phyloP scores from a whole-genome alignment of 495 filamentous ascomycete genomes.

The Aspergillus saccharolyticus region DNA sequence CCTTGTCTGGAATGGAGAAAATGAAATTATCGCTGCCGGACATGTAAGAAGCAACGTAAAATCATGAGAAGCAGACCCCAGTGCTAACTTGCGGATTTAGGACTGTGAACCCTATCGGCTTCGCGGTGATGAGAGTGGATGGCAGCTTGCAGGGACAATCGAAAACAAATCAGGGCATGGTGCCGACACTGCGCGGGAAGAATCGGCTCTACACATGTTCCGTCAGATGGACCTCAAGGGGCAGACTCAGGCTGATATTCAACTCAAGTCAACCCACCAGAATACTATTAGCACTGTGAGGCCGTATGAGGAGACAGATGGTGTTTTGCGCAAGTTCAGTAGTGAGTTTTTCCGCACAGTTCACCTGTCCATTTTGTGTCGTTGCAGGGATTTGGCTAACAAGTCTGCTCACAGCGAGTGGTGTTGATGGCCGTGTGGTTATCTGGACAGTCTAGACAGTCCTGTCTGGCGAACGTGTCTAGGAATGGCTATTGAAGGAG shows the following conservation, averaged over 20 bases:
- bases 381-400: conserved; percentile 30
- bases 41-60: conserved; percentile 49
- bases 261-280: conserved; percentile 93
- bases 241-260: conserved; percentile 80
- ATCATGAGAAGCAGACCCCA: neutral
- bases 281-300: conserved; percentile 88
- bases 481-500: neutral
- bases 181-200: conserved; percentile 59
- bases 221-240: conserved; percentile 97
- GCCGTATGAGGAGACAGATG: conserved; percentile 61
- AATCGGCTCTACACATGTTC: conserved; percentile 97
- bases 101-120: conserved; percentile 95
- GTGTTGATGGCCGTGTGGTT: conserved; percentile 91
- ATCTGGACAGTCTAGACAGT: conserved; percentile 54
- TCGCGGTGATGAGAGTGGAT: conserved; percentile 73
- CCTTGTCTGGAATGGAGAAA: conserved; percentile 86
- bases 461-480: neutral
- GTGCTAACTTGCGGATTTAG: conserved; percentile 24
- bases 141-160: conserved; percentile 79
- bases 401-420: conserved; percentile 60
- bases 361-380: no score
- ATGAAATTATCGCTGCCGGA: conserved; percentile 91
- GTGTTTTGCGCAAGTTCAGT: conserved; percentile 71
- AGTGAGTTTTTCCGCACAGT: conserved; percentile 61
- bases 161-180: conserved; percentile 57